Percentiles rank a stretch among this genome's conserved stretches.
Conservation (phyloP, 1,284 basidiomycete species). For the Taiwanofungus camphoratus region DNA sequence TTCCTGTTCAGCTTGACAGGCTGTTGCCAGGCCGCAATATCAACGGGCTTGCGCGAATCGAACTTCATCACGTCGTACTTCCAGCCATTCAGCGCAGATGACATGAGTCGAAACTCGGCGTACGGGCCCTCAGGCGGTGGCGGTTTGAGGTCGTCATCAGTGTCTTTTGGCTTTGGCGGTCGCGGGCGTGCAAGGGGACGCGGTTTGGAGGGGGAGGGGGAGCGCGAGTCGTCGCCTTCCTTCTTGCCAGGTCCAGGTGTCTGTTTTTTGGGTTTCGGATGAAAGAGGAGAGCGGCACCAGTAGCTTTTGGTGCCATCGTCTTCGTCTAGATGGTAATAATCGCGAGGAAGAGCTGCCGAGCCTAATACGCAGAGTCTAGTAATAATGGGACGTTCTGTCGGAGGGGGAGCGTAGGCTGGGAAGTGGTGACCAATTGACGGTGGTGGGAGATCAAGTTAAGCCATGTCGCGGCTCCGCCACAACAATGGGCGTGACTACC, state of each 20-base stretch:
- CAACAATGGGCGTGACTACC: not conserved
- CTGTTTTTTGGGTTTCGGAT: constrained; percentile 13
- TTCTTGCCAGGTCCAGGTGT: constrained; percentile 13
- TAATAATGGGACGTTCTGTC: too few species aligned
- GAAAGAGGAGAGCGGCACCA: constrained; percentile 15
- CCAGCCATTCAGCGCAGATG: constrained; percentile 73
- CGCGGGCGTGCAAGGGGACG: constrained; percentile 21
- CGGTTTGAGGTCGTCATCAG: constrained; percentile 36
- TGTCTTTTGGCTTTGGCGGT: constrained; percentile 26
- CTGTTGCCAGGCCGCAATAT: constrained; percentile 55
- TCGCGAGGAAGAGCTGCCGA: not conserved
- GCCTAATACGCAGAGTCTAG: not conserved
- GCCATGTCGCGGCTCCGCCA: constrained; percentile 2
- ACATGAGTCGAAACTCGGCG: constrained; percentile 69
- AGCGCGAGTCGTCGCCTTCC: not conserved
- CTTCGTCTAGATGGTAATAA: not conserved
- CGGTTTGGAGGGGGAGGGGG: constrained; percentile 5
- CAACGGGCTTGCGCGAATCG: constrained; percentile 62
- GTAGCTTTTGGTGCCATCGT: constrained; percentile 20
- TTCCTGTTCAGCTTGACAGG: constrained; percentile 86
- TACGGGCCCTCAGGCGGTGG: constrained; percentile 57
- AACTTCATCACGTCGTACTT: constrained; percentile 85
- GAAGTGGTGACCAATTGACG: not conserved
- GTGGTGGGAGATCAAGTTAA: constrained; percentile 2
- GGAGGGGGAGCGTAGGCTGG: not conserved